A percentile compares a stretch with the other conserved stretches of the same genome.
Conservation (phyloP, 1,284 basidiomycete genomes). For the Trametes versicolor region DNA sequence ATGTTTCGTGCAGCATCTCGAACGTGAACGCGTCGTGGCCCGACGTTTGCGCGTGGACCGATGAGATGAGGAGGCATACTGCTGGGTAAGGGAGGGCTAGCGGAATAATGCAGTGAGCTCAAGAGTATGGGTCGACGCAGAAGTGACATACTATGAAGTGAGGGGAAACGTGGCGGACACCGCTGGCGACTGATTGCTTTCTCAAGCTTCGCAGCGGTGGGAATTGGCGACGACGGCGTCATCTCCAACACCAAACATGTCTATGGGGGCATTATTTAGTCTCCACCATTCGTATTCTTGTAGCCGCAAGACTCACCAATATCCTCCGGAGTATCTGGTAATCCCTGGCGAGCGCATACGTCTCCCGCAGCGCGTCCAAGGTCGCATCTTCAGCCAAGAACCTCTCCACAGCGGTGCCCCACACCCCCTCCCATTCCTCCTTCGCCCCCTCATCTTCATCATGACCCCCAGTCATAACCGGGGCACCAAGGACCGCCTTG, state of each 20-base stretch:
- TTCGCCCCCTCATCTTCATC: conserved; percentile 49
- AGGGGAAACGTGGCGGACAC: conserved; percentile 57
- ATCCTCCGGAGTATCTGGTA: conserved; percentile 70
- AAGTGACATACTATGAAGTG: conserved; percentile 56
- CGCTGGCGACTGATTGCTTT: conserved; percentile 61
- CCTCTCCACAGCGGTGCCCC: conserved; percentile 67
- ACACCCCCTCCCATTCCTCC: conserved; percentile 62
- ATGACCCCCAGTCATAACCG: conserved; percentile 47
- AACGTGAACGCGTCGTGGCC: conserved; percentile 80
- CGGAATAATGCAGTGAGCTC: background rate
- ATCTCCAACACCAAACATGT: conserved; percentile 58
- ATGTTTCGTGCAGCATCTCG: conserved; percentile 79
- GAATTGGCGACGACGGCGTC: conserved; percentile 61
- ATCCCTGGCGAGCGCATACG: conserved; percentile 75
- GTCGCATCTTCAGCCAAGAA: conserved; percentile 62
- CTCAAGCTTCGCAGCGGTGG: conserved; percentile 52
- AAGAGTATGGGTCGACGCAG: background rate
- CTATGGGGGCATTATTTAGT: conserved; percentile 46
- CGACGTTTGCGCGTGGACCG: conserved; percentile 66
- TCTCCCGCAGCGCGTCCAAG: conserved; percentile 59
- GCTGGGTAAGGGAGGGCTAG: conserved; percentile 75
- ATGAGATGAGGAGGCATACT: conserved; percentile 79
- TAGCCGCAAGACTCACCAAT: conserved; percentile 59
- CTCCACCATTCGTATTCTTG: background rate
- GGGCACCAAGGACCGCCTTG: conserved; percentile 52